Evolutionary conservation across 345 rosid species (phyloP).

Genomic region (Aurinia saxatilis): DNA sequence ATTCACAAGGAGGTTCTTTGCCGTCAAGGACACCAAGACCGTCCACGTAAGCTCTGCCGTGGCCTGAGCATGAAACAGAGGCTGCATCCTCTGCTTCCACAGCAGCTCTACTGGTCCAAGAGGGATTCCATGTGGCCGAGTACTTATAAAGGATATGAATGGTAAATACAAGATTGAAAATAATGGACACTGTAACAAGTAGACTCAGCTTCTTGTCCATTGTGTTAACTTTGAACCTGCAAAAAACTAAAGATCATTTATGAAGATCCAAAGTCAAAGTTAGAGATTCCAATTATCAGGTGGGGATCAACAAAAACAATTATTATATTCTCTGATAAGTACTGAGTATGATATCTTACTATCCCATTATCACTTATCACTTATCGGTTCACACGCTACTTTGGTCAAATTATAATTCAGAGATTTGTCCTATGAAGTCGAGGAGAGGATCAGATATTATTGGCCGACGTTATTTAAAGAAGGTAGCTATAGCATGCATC

Average conservation of each 20-base stretch:
- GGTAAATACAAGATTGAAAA: no score
- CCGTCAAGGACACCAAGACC: constrained; percentile 32
- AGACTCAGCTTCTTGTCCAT: no score
- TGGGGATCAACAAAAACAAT: not conserved
- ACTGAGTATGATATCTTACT: not conserved
- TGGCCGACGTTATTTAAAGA: no score
- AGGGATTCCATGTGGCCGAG: no score
- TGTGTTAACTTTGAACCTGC: not conserved
- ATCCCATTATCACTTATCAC: no score
- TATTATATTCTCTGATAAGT: not conserved
- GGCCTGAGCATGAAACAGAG: constrained; percentile 57
- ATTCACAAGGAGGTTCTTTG: constrained; percentile 49
- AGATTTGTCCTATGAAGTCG: no score
- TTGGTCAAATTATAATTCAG: no score
- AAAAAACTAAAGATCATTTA: not conserved
- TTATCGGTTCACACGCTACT: no score
- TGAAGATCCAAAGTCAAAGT: not conserved
- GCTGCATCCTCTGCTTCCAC: constrained; percentile 60
- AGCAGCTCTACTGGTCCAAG: constrained; percentile 49
- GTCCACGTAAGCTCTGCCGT: constrained; percentile 67
- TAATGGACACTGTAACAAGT: no score
- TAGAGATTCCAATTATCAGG: not conserved
- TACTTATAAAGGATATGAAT: no score
- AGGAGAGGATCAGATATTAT: no score
- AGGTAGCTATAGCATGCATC: no score